These are phyloP conservation scores for Suillus americanus DNA, from an alignment of 768 basidiomycete species.

Conservation along the genomic window DNA sequence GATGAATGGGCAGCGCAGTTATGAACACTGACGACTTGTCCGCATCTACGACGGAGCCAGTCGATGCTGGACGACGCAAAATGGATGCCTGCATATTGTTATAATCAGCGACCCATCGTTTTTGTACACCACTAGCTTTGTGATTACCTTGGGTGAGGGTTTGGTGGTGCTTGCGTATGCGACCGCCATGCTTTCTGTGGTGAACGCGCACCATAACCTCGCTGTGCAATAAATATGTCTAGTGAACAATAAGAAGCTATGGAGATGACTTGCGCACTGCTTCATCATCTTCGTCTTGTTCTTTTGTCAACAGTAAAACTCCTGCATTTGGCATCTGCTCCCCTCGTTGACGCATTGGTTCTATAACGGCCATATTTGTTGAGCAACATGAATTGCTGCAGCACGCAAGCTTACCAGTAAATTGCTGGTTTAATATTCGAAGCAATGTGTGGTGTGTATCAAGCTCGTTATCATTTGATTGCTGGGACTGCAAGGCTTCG, in stretches of 20 bases:
- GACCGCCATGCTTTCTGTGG: conserved; percentile 79
- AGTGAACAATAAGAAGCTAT: background rate
- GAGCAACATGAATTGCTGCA: background rate
- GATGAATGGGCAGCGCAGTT: conserved; percentile 46
- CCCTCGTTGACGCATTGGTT: conserved; percentile 36
- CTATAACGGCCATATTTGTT: conserved; percentile 23
- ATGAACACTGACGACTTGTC: conserved; percentile 51
- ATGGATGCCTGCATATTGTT: conserved; percentile 33
- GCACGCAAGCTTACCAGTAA: conserved; percentile 45
- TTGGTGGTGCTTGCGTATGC: conserved; percentile 59
- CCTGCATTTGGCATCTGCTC: conserved; percentile 56
- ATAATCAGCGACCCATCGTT: conserved; percentile 1
- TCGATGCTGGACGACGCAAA: conserved; percentile 24
- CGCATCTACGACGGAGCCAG: conserved; percentile 6
- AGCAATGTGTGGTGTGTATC: conserved; percentile 61
- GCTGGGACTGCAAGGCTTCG: conserved; percentile 36
- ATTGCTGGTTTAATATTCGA: conserved; percentile 43
- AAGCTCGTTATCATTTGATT: conserved; percentile 26
- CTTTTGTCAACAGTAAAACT: conserved; percentile 58
- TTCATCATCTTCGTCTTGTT: conserved; percentile 28
- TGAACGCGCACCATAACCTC: conserved; percentile 83
- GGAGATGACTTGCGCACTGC: conserved; percentile 26
- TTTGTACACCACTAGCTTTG: background rate
- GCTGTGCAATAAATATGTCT: conserved; percentile 34
- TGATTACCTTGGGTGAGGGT: conserved; percentile 57